These are phyloP conservation scores for Penicillium canescens DNA, from an alignment of 495 filamentous ascomycete genomes.

Conservation along the genomic window DNA sequence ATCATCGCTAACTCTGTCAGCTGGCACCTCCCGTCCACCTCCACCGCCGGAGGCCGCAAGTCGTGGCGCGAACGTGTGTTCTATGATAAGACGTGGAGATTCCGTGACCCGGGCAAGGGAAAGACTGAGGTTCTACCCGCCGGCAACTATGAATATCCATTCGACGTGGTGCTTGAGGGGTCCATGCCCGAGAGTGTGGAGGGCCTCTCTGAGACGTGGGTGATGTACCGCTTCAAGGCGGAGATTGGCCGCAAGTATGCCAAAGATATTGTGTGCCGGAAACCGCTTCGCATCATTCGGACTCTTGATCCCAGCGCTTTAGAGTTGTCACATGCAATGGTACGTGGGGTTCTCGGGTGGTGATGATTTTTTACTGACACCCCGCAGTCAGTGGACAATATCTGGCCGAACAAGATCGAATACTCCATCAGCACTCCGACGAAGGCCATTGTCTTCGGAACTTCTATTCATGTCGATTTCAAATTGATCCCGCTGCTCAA, in stretches of 20 bases:
- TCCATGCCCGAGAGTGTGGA: slow-evolving; percentile 84
- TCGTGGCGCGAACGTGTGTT: slow-evolving; percentile 56
- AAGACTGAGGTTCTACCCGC: slow-evolving; percentile 63
- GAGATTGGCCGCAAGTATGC: slow-evolving; percentile 79
- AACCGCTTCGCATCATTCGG: slow-evolving; percentile 82
- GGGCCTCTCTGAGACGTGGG: slow-evolving; percentile 74
- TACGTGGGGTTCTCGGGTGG: slow-evolving; percentile 25
- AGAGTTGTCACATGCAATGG: slow-evolving; percentile 85
- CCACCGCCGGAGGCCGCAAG: slow-evolving; percentile 44
- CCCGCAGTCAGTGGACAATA: slow-evolving; percentile 74
- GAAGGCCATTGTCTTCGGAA: slow-evolving; percentile 90
- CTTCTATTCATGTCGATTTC: slow-evolving; percentile 75
- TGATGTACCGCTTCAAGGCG: slow-evolving; percentile 87
- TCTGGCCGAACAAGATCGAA: slow-evolving; percentile 93
- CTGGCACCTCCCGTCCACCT: slow-evolving; percentile 49
- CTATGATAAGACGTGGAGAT: slow-evolving; percentile 56
- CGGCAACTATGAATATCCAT: slow-evolving; percentile 90
- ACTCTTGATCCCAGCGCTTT: slow-evolving; percentile 79
- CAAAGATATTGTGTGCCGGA: slow-evolving; percentile 75
- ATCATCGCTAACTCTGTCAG: slow-evolving; percentile 23
- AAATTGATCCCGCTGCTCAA: slow-evolving; percentile 82
- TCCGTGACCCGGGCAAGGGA: slow-evolving; percentile 48
- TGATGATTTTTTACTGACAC: slow-evolving; percentile 11
- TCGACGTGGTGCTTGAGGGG: slow-evolving; percentile 76
- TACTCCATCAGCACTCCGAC: slow-evolving; percentile 87